Evolutionary conservation across 345 rosid genomes (phyloP).

Genomic region (Sonneratia caseolaris): DNA sequence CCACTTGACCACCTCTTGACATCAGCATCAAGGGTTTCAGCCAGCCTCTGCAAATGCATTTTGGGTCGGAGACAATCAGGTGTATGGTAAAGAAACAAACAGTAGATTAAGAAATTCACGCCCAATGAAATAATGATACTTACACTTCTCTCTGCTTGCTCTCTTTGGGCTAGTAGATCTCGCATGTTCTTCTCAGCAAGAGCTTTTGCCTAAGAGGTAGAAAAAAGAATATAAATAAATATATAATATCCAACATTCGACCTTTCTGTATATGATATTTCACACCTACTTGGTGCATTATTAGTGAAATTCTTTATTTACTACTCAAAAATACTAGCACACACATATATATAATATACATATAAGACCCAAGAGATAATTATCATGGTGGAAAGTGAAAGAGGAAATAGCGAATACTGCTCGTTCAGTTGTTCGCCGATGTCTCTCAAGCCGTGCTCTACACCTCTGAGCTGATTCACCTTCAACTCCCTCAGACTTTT

Average conservation of each 20-base stretch:
- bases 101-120: constrained; percentile 6
- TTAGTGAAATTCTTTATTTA: too few species aligned
- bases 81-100: constrained; percentile 6
- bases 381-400: background rate
- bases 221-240: background rate
- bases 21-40: constrained; percentile 84
- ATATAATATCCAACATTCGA: background rate
- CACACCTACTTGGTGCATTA: too few species aligned
- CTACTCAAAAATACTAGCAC: too few species aligned
- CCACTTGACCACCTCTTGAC: constrained; percentile 94
- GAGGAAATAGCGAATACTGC: constrained; percentile 36
- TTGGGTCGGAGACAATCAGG: constrained; percentile 4
- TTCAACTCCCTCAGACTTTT: constrained; percentile 46
- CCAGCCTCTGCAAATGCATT: constrained; percentile 51
- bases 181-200: constrained; percentile 91
- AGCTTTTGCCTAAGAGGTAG: constrained; percentile 69
- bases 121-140: constrained; percentile 1
- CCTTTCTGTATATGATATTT: too few species aligned
- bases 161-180: constrained; percentile 79
- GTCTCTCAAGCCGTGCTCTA: constrained; percentile 87
- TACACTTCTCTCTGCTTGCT: constrained; percentile 87
- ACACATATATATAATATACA: too few species aligned
- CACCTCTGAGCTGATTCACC: constrained; percentile 92
- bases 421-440: constrained; percentile 85
- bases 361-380: background rate